Conservation (phyloP, 805 yeast species). For the Cyberlindnera mississippiensis region DNA sequence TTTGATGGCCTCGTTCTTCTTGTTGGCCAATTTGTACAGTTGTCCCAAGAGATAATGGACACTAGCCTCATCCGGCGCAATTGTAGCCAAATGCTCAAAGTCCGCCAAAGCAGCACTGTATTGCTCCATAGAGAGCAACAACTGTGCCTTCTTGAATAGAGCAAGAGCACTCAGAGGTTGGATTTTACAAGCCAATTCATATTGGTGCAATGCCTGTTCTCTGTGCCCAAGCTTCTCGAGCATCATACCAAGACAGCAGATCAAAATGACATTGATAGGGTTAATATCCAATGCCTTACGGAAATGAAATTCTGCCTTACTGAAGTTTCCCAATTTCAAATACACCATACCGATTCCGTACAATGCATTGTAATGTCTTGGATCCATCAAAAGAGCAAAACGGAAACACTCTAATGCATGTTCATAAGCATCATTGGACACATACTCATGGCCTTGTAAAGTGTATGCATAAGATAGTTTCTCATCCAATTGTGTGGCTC, state of each 20-base stretch:
- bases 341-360: constrained; percentile 96
- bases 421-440: constrained; percentile 85
- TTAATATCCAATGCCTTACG: constrained; percentile 83
- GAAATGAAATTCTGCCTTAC: constrained; percentile 81
- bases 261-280: constrained; percentile 83
- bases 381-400: constrained; percentile 68
- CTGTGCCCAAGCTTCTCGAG: constrained; percentile 69
- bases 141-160: constrained; percentile 82
- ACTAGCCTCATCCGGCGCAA: constrained; percentile 93
- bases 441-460: constrained; percentile 88
- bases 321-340: constrained; percentile 78
- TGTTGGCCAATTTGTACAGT: constrained; percentile 70
- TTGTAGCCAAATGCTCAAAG: constrained; percentile 64
- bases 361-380: constrained; percentile 87
- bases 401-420: constrained; percentile 82
- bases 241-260: constrained; percentile 93
- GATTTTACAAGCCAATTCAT: constrained; percentile 74
- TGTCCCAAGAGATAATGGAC: constrained; percentile 90
- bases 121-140: constrained; percentile 65
- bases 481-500: constrained; percentile 66
- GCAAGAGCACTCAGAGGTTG: constrained; percentile 88
- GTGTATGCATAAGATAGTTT: constrained; percentile 86
- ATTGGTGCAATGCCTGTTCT: constrained; percentile 74
- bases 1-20: constrained; percentile 72
- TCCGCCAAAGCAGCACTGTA: constrained; percentile 69